Base-by-base conservation (phyloP, 495 filamentous ascomycete genomes). In the Penicillium malachiteum region DNA sequence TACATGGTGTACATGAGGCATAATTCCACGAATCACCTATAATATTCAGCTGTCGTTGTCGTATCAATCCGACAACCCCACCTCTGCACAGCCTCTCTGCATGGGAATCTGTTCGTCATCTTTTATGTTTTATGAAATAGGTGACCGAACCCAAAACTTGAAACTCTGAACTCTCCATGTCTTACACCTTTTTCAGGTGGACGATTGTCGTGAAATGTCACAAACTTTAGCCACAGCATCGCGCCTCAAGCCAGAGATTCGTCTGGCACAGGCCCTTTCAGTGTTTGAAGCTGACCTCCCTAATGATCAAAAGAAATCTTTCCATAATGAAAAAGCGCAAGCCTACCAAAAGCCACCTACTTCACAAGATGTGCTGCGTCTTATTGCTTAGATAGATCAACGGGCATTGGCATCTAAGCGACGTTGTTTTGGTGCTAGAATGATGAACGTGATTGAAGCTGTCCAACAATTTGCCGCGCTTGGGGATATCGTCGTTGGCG, bases 401-500 rank as follows among this genome's bases (percentile, higher is more conserved):
- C 30, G 18, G 33, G 35, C 50, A 41, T 34, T 6, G 47, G 43
- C 3, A 50, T 59, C 13, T 10, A 49, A 12, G 18, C 17, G 38
- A 31, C 66, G 72, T 26, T 76, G 70, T 61, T 71, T 73, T 56
- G 74, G 75, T 5, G 64, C 75, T 6, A 69, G 75, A 9, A 64
- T 76, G 17, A 74, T 62, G 7, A 77, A 72, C 48, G 59, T 77
- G 33, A 62, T 80, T 34, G 59, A 78, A 48, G 58, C 67, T 14
- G 65, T 75, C 35, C 74, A 80, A 45, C 72, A 77, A 54, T 77
- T 70, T 50, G 72, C 72, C 26, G 67, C 68, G 11, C 55, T 76
- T 26, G 74, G 73, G 18, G 75, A 80, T 55, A 67, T 78, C 12
- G 49, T 77, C 12, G 58, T 77, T 11, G 75, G 75, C 5, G 74